Percentiles rank a stretch among this genome's conserved stretches.
Conservation (phyloP, 169 alveolate species). For the Cryptosporidium parvum region DNA sequence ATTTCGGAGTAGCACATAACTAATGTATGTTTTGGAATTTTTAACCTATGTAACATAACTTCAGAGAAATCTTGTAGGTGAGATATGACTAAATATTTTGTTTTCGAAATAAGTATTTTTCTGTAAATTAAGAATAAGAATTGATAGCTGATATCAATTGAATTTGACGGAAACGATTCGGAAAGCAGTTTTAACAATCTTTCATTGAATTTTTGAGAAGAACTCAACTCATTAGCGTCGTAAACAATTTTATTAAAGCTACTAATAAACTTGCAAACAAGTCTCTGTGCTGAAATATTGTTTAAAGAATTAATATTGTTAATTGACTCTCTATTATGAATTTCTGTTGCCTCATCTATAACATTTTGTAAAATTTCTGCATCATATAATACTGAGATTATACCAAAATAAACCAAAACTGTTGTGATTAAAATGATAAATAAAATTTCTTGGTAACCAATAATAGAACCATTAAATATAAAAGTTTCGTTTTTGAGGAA, state of each 20-base stretch:
- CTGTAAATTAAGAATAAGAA: conserved; percentile 14
- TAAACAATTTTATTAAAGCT: not conserved
- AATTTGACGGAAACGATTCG: conserved; percentile 16
- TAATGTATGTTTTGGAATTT: conserved; percentile 24
- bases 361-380: not conserved
- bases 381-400: not conserved
- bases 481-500: not conserved
- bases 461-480: not conserved
- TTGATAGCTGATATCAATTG: conserved; percentile 28
- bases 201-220: not conserved
- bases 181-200: not conserved
- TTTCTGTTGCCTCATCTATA: not conserved
- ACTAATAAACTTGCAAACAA: not conserved
- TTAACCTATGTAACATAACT: conserved; percentile 1
- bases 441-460: not conserved
- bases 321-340: not conserved
- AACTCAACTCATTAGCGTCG: not conserved
- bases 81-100: not conserved
- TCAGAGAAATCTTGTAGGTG: conserved; percentile 18
- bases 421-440: not conserved
- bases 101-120: not conserved
- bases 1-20: conserved; percentile 26
- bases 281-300: not conserved
- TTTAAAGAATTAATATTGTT: not conserved
- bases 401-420: not conserved